phyloP scores from a whole-genome alignment of 148 eudicot species.

The Rhododendron williamsianum region DNA sequence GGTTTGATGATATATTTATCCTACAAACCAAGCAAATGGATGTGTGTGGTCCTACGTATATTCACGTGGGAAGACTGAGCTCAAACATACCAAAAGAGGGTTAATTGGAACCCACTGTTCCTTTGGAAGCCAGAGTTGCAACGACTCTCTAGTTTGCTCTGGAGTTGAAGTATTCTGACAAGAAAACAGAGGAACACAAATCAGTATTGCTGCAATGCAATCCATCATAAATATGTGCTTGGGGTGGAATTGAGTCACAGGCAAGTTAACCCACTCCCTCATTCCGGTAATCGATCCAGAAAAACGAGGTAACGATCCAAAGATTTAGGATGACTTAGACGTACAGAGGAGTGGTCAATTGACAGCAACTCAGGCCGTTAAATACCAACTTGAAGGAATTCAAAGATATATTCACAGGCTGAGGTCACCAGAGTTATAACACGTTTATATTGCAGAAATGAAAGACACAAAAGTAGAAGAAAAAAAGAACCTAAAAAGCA shows the following conservation, averaged over 20 bases:
- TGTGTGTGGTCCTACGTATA: not conserved
- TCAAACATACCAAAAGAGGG: slow-evolving; percentile 82
- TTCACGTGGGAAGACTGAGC: not conserved
- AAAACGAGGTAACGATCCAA: not conserved
- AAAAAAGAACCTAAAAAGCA: not conserved
- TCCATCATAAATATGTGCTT: not conserved
- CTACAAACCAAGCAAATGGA: not conserved
- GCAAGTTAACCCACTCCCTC: not conserved
- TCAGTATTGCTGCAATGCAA: not conserved
- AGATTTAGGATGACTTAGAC: not conserved
- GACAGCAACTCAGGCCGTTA: not conserved
- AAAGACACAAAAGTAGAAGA: not conserved
- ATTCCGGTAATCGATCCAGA: not conserved
- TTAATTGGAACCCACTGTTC: slow-evolving; percentile 95
- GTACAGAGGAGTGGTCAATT: not conserved
- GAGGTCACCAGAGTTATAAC: not conserved
- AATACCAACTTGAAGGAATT: not conserved
- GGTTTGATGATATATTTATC: not conserved
- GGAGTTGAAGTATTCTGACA: slow-evolving; percentile 70
- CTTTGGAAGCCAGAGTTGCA: slow-evolving; percentile 95
- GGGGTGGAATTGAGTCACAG: not conserved
- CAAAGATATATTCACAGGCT: not conserved
- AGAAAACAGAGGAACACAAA: not conserved
- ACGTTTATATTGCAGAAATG: not conserved
- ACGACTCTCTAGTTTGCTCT: slow-evolving; percentile 76